A percentile compares a stretch with the other conserved stretches of the same genome.
Evolutionary conservation across 2,329 filamentous ascomycete species (phyloP).

Genomic region (Colletotrichum sp.): DNA sequence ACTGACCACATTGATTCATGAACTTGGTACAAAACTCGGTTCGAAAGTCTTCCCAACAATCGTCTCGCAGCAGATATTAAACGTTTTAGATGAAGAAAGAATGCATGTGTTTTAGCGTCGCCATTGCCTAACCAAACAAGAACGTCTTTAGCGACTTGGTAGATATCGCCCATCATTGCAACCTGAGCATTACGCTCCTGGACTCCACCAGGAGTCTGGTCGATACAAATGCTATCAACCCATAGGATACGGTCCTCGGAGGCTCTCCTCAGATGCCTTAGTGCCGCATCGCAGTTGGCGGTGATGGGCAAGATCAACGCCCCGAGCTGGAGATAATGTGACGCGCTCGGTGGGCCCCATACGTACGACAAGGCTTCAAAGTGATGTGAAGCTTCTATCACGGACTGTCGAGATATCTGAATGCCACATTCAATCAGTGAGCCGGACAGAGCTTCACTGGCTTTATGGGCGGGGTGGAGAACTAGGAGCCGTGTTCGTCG

Average conservation of each 20-base stretch:
- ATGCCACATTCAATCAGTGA: background rate
- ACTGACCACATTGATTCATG: background rate
- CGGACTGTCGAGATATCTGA: background rate
- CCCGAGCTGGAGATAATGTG: background rate
- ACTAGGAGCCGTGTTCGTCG: background rate
- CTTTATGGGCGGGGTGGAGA: background rate
- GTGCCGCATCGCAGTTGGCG: background rate
- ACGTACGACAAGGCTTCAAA: background rate
- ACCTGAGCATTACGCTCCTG: background rate
- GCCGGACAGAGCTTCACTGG: background rate
- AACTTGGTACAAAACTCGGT: background rate
- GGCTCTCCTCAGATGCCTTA: background rate
- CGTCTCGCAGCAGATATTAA: background rate
- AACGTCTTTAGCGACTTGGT: background rate
- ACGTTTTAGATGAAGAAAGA: background rate
- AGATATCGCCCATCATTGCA: background rate
- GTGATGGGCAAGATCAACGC: background rate
- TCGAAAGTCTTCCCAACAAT: background rate
- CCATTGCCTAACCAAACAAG: background rate
- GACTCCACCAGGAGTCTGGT: background rate
- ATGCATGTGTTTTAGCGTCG: background rate
- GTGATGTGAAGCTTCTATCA: background rate
- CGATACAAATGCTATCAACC: background rate
- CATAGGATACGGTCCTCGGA: background rate
- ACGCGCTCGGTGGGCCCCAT: background rate